Base-by-base conservation (phyloP, 352 stramenopile genomes). In the Pythium grandisporangium region DNA sequence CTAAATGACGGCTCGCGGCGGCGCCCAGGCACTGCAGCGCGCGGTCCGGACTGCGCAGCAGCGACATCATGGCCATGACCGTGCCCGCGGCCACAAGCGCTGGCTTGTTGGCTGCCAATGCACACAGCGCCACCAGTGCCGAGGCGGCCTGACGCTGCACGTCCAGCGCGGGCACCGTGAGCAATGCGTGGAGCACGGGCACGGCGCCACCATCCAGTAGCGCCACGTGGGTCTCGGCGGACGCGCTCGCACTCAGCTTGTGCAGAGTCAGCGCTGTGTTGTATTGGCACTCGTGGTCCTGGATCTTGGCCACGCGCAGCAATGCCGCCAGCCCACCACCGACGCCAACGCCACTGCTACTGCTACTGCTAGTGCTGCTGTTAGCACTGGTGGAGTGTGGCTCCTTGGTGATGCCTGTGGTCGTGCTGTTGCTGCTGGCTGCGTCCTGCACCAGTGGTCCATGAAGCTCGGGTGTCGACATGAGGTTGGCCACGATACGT, bases 261-360 rank as follows among this genome's bases (percentile, higher is more conserved):
- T 96, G 73, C 32, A 96, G 83, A 27, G 69, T 72, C 32, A 97
- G 63, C 8, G 85, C 74, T 5, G 70, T 62, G 58, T 96, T 95
- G 54, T 93, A 95, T 42, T 93, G 74, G 48, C 87, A 93, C 58
- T 93, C 91, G 51, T 97, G 72, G 53, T 94, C 70, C 36, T 97
- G 87, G 33, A 85, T 69, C 53, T 88, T 89, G 12, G 89, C 86
- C 14, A 98, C 68, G 29, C 78, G 65, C 30, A 96, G 55, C 10
- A 98, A 54, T 17, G 72, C 73, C n/a, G 55, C 25, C 42, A 98
- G 59, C 0, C 91, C 94, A n/a, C 95, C 70, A n/a, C n/a, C n/a
- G n/a, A n/a, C n/a, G n/a, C n/a, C n/a, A n/a, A n/a, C n/a, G n/a
- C n/a, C n/a, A n/a, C n/a, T n/a, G n/a, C n/a, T n/a, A n/a, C n/a